Conservation (phyloP, 2,329 filamentous ascomycete species). For the Pseudogymnoascus sp. region DNA sequence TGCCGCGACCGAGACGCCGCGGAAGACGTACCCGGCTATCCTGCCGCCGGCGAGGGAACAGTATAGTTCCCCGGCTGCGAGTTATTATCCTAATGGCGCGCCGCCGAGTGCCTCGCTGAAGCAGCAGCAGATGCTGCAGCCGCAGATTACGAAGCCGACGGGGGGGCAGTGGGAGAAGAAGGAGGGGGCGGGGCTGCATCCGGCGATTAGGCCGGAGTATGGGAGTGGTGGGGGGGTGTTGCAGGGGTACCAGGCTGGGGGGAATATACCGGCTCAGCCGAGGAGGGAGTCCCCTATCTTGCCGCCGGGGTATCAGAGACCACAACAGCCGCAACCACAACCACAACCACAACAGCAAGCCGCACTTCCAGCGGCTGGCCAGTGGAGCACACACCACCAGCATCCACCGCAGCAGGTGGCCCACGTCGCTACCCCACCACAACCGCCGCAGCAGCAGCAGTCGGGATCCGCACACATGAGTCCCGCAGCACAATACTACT, state of each 20-base stretch:
- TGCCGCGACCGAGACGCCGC: background rate
- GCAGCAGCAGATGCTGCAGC: slow-evolving; percentile 11
- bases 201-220: slow-evolving; percentile 32
- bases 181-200: slow-evolving; percentile 26
- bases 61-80: slow-evolving; percentile 10
- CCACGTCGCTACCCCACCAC: background rate
- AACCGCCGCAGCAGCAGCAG: background rate
- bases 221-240: background rate
- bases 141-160: slow-evolving; percentile 7
- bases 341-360: background rate
- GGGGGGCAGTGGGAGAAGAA: slow-evolving; percentile 22
- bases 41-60: slow-evolving; percentile 10
- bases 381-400: background rate
- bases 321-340: background rate
- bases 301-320: background rate
- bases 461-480: background rate
- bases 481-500: background rate
- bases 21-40: slow-evolving; percentile 14
- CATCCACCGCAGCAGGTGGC: background rate
- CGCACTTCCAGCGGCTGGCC: background rate
- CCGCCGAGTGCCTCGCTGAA: background rate
- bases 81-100: slow-evolving; percentile 9
- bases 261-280: background rate
- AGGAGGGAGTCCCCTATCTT: background rate
- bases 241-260: background rate